Base-by-base conservation (phyloP, 129 eudicot genomes). In the Glebionis coronaria region DNA sequence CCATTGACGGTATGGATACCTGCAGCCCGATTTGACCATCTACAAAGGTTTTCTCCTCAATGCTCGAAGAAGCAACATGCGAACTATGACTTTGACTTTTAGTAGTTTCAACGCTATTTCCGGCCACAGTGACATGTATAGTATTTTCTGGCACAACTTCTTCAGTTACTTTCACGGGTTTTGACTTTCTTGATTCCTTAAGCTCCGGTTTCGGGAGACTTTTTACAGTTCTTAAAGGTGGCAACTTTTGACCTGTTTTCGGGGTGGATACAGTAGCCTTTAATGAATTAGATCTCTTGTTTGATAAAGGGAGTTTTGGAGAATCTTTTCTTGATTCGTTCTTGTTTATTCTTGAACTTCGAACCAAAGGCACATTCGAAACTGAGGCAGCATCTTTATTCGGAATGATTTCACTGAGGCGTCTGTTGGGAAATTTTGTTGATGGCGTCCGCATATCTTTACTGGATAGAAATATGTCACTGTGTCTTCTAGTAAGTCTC, bases 141-240 rank as follows among this genome's bases (percentile, higher is more conserved):
- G 76, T 72, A 69, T 76, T 85, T 82, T 84, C 86, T 19, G 71
- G 75, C 62, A 76, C 72, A 31, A 44, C 51, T 64, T 80, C 77
- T 47, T 31, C 47, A 19, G 71, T 25, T 25, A 49, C 47, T 67
- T 68, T 53, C 23, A 7, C 19, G 7, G 82, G 53, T 35, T 71
- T 74, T 15, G 64, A 70, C 71, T 54, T 71, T 56, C 72, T 63
- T 15, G 56, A 9, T 46, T 68, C 63, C 49, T 15, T 68, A 53
- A 38, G 45, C 49, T 40, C 72, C 9, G 59, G 38, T 25, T 23
- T 66, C 3, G 59, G 73, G 65, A 15, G 38, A 14, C 68, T 74
- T 75, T 55, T 61, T 72, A 18, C 29, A 44, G 49, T 65, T 72
- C 78, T 70, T 61, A 69, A 56, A 15, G 68, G 52, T 46, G 65